phyloP scores from a whole-genome alignment of 176 grass and related monocot species.

The Musa acuminata region DNA sequence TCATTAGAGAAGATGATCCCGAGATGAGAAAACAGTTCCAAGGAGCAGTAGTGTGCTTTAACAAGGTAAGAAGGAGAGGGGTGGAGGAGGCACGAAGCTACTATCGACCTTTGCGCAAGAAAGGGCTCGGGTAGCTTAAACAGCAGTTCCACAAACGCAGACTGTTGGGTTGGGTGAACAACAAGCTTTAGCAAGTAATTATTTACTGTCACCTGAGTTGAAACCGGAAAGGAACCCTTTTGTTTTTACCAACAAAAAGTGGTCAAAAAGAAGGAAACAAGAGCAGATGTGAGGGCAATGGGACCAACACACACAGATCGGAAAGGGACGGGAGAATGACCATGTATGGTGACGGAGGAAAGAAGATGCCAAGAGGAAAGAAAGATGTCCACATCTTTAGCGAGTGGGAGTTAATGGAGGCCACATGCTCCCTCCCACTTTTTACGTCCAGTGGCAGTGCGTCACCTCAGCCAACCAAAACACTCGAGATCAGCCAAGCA shows the following conservation, averaged over 20 bases:
- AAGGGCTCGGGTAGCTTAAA: no score
- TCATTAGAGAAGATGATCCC: no score
- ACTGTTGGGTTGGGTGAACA: neutral
- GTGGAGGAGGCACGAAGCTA: no score
- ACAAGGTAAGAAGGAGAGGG: no score
- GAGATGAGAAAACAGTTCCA: no score
- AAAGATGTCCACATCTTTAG: neutral
- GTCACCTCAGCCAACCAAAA: slow-evolving; percentile 13
- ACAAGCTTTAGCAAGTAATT: neutral
- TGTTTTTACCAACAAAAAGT: neutral
- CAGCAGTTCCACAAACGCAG: neutral
- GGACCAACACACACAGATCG: neutral
- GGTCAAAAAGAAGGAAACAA: neutral
- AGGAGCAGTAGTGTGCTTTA: no score
- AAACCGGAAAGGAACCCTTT: neutral
- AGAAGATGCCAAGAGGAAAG: neutral
- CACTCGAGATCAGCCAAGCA: neutral
- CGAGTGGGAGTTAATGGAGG: slow-evolving; percentile 12
- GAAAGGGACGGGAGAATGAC: slow-evolving; percentile 13
- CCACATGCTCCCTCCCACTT: slow-evolving; percentile 14
- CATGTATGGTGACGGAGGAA: neutral
- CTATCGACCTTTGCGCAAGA: no score
- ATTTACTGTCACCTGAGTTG: neutral
- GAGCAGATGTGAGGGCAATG: neutral
- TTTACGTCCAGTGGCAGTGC: neutral